Percentiles rank a stretch among this genome's conserved stretches.
These are phyloP conservation scores for Penicillium cataractarum DNA, from an alignment of 495 filamentous ascomycete species.

Conservation along the genomic window DNA sequence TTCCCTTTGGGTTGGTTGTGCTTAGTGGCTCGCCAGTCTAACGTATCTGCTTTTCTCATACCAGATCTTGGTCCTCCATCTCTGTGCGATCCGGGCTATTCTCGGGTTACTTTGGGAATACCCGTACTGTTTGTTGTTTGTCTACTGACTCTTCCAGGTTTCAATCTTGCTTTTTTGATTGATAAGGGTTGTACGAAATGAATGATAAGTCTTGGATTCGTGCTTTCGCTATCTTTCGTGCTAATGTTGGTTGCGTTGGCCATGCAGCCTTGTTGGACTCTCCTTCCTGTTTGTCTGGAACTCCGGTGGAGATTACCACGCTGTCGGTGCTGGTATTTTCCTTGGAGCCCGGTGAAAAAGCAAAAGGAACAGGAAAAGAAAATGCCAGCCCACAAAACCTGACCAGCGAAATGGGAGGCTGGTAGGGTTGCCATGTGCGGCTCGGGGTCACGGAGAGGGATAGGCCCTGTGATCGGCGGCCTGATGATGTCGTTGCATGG, in stretches of 20 bases:
- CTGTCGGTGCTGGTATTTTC: background rate
- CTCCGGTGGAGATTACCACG: conserved; percentile 5
- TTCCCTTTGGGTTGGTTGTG: background rate
- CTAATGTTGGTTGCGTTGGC: background rate
- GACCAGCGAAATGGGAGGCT: background rate
- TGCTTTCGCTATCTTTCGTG: background rate
- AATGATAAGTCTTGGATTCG: too few species aligned
- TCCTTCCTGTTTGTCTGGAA: background rate
- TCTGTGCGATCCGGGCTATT: background rate
- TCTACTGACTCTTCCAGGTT: background rate
- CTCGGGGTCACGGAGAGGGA: conserved; percentile 12
- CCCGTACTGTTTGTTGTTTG: background rate
- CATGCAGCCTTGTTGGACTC: background rate
- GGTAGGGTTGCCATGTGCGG: background rate
- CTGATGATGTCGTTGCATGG: conserved; percentile 30
- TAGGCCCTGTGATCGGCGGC: conserved; percentile 25
- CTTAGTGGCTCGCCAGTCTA: background rate
- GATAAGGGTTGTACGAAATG: background rate
- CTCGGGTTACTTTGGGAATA: background rate
- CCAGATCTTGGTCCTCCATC: background rate
- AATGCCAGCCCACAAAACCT: background rate
- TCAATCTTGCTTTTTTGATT: background rate
- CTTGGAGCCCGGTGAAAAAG: background rate
- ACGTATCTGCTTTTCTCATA: background rate
- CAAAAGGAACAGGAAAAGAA: background rate